A percentile compares a stretch with the other conserved stretches of the same genome.
Conservation (phyloP, 768 basidiomycete genomes). For the Gloeopeniophorella convolvens region DNA sequence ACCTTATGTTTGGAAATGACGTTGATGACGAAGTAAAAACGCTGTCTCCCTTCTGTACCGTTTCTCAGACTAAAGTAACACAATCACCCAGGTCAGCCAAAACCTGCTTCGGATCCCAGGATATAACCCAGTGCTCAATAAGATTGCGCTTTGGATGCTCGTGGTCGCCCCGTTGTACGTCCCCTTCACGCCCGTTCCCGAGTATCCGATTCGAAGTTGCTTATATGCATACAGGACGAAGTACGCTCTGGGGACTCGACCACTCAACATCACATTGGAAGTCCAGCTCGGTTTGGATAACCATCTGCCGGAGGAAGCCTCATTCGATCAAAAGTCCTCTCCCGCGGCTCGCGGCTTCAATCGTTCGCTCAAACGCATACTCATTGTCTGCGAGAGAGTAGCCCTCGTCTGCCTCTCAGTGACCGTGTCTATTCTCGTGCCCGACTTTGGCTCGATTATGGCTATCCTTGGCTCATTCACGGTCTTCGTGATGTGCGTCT, state of each 20-base stretch:
- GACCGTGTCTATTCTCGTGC: slow-evolving; percentile 64
- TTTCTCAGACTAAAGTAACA: background rate
- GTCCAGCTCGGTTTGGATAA: slow-evolving; percentile 62
- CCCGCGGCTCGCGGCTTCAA: slow-evolving; percentile 27
- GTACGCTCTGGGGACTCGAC: slow-evolving; percentile 78
- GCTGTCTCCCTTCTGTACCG: slow-evolving; percentile 3
- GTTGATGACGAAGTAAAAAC: slow-evolving; percentile 73
- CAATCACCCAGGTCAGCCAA: slow-evolving; percentile 74
- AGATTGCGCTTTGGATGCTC: slow-evolving; percentile 77
- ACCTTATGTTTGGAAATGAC: slow-evolving; percentile 80
- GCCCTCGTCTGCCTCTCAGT: slow-evolving; percentile 55
- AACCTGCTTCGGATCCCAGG: slow-evolving; percentile 69
- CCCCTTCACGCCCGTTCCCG: background rate
- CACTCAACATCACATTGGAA: slow-evolving; percentile 79
- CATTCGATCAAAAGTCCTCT: slow-evolving; percentile 15
- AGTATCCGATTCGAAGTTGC: slow-evolving; percentile 15
- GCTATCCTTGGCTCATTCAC: slow-evolving; percentile 89
- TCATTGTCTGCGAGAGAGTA: slow-evolving; percentile 51
- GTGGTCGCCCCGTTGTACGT: slow-evolving; percentile 71
- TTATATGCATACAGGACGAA: slow-evolving; percentile 53
- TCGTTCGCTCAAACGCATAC: slow-evolving; percentile 31
- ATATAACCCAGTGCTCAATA: slow-evolving; percentile 66
- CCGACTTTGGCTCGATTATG: slow-evolving; percentile 79
- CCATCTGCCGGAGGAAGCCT: slow-evolving; percentile 17
- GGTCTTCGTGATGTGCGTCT: slow-evolving; percentile 52